phyloP scores from a whole-genome alignment of 2,329 filamentous ascomycete species.

The Aphanocladium album region DNA sequence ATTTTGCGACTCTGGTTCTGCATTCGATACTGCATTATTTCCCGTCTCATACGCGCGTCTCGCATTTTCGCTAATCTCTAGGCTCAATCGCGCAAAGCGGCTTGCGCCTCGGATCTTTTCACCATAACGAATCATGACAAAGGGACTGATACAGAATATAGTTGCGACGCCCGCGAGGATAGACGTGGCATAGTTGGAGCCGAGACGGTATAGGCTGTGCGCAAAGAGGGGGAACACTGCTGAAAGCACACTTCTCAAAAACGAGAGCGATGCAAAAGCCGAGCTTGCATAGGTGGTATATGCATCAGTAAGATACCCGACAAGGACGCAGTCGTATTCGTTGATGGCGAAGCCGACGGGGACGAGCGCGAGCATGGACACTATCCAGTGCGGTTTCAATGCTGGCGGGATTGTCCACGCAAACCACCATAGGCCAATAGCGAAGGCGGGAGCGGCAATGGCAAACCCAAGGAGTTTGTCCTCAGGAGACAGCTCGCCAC shows the following conservation, averaged over 20 bases:
- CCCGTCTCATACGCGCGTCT: not conserved
- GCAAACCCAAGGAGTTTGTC: conserved; percentile 44
- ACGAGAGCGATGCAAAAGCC: conserved; percentile 2
- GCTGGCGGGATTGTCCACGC: conserved; percentile 42
- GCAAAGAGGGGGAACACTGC: conserved; percentile 2
- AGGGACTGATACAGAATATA: conserved; percentile 3
- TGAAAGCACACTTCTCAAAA: conserved; percentile 1
- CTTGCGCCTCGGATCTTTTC: conserved; percentile 2
- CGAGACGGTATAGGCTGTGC: not conserved
- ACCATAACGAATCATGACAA: conserved; percentile 1
- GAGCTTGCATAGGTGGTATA: conserved; percentile 3
- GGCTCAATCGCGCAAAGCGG: conserved; percentile 1
- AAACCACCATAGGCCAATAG: conserved; percentile 40
- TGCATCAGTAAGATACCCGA: not conserved
- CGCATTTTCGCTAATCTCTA: conserved; percentile 1
- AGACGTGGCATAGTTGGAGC: not conserved
- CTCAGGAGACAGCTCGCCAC: conserved; percentile 26
- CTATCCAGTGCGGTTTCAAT: conserved; percentile 31
- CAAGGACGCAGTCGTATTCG: conserved; percentile 29
- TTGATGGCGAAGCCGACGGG: conserved; percentile 43
- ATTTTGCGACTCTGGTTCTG: not conserved
- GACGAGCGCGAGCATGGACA: conserved; percentile 35
- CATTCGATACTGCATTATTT: not conserved
- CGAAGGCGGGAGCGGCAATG: conserved; percentile 38
- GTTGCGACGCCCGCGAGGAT: conserved; percentile 1